Conservation (phyloP, 2,329 filamentous ascomycete species). For the Bretziella fagacearum region DNA sequence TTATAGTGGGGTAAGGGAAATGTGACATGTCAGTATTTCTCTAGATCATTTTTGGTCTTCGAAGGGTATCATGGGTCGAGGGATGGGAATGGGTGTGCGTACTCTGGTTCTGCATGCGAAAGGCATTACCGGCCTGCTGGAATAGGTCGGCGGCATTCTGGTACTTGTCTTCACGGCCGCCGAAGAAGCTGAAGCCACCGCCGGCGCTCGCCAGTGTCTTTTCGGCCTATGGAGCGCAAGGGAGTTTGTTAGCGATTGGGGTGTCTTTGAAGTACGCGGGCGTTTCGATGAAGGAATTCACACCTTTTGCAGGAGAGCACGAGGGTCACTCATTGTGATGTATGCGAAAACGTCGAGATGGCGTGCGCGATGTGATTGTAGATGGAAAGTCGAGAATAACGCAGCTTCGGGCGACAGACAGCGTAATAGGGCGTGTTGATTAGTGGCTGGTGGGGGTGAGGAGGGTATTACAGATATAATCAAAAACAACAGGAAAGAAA, state of each 20-base stretch:
- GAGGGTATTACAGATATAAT: neutral
- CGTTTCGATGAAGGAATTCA: conserved; percentile 12
- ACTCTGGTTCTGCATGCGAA: conserved; percentile 76
- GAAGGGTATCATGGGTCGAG: neutral
- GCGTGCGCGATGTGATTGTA: neutral
- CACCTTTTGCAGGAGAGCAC: conserved; percentile 64
- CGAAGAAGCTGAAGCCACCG: conserved; percentile 78
- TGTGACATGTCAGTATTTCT: conserved; percentile 1
- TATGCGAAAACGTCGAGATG: neutral
- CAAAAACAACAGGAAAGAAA: no score
- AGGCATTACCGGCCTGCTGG: conserved; percentile 77
- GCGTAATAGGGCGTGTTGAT: no score
- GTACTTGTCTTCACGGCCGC: conserved; percentile 72
- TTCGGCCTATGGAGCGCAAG: conserved; percentile 54
- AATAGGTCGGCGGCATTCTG: conserved; percentile 80
- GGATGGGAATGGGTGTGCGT: conserved; percentile 15
- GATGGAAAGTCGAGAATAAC: neutral
- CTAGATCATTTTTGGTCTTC: neutral
- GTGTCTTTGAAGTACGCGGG: neutral
- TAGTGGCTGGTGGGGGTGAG: no score
- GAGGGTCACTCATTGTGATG: conserved; percentile 36
- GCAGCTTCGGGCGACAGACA: no score
- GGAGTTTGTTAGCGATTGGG: neutral
- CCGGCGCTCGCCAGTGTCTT: conserved; percentile 59
- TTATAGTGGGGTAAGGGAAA: conserved; percentile 6